Evolutionary conservation across 139 green algal species (phyloP).

Genomic region (Micractinium sp.): DNA sequence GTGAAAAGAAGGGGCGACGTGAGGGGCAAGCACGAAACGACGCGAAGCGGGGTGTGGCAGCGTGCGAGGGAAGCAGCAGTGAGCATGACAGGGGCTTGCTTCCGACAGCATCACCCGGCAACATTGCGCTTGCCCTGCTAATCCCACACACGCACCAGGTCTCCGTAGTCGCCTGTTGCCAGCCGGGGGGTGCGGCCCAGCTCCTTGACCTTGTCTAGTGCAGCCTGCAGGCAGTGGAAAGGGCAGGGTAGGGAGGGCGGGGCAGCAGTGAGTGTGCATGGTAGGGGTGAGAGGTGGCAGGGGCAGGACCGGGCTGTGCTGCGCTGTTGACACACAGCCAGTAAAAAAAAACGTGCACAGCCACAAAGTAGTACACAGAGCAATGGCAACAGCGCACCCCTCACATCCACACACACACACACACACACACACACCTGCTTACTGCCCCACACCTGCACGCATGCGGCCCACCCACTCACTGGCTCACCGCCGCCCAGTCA

Average conservation of each 20-base stretch:
- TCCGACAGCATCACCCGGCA: too few relatives aligned
- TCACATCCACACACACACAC: neutral
- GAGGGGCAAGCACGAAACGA: too few relatives aligned
- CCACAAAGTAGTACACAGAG: neutral
- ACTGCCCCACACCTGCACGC: too few relatives aligned
- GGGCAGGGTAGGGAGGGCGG: neutral
- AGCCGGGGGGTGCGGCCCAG: conserved; percentile 29
- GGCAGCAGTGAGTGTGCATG: neutral
- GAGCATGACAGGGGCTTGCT: too few relatives aligned
- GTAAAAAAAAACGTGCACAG: neutral
- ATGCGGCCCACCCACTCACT: neutral
- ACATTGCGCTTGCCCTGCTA: neutral
- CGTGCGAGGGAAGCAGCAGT: too few relatives aligned
- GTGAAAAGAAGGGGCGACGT: too few relatives aligned
- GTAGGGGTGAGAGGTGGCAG: too few relatives aligned
- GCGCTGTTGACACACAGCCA: too few relatives aligned
- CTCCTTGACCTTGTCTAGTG: conserved; percentile 48
- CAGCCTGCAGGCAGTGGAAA: neutral
- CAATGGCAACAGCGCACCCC: neutral
- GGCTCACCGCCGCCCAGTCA: neutral
- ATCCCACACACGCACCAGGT: conserved; percentile 54
- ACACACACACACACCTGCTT: too few relatives aligned
- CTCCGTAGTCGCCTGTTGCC: conserved; percentile 42
- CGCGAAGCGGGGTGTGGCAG: too few relatives aligned
- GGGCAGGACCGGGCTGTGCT: too few relatives aligned